Evolutionary conservation across 495 filamentous ascomycete species (phyloP).

Genomic region (Podospora australis): DNA sequence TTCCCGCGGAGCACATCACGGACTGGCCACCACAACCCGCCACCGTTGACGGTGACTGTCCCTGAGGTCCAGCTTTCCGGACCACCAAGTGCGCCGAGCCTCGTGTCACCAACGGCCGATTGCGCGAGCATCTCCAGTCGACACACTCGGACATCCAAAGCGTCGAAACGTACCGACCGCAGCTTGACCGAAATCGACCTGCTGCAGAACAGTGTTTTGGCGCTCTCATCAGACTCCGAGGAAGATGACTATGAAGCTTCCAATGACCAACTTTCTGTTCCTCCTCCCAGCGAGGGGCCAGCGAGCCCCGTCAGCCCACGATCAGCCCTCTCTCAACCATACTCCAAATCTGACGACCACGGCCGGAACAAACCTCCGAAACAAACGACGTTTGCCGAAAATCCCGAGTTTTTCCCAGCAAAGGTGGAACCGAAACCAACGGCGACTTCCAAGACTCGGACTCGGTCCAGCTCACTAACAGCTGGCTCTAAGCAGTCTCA

Average conservation of each 20-base stretch:
- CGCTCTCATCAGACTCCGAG: conserved; percentile 44
- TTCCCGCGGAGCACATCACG: conserved; percentile 8
- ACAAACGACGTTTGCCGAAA: conserved; percentile 19
- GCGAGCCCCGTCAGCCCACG: conserved; percentile 24
- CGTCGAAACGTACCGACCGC: conserved; percentile 38
- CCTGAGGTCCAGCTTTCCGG: conserved; percentile 6
- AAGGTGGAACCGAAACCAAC: conserved; percentile 5
- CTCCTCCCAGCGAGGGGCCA: conserved; percentile 22
- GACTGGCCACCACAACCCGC: conserved; percentile 4
- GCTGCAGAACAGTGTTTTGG: conserved; percentile 41
- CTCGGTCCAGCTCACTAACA: conserved; percentile 17
- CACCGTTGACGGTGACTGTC: not conserved
- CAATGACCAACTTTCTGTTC: conserved; percentile 20
- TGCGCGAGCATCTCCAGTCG: conserved; percentile 43
- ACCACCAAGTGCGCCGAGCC: conserved; percentile 11
- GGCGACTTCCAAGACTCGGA: conserved; percentile 8
- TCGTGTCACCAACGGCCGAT: conserved; percentile 25
- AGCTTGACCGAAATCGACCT: conserved; percentile 38
- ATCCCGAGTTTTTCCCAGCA: conserved; percentile 18
- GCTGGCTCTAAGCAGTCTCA: conserved; percentile 6
- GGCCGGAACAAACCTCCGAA: conserved; percentile 16
- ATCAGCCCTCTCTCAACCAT: conserved; percentile 19
- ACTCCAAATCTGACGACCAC: conserved; percentile 9
- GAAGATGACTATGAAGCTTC: conserved; percentile 30
- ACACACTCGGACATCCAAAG: conserved; percentile 45